phyloP scores from a whole-genome alignment of 306 rosid species.

The Cercis canadensis region DNA sequence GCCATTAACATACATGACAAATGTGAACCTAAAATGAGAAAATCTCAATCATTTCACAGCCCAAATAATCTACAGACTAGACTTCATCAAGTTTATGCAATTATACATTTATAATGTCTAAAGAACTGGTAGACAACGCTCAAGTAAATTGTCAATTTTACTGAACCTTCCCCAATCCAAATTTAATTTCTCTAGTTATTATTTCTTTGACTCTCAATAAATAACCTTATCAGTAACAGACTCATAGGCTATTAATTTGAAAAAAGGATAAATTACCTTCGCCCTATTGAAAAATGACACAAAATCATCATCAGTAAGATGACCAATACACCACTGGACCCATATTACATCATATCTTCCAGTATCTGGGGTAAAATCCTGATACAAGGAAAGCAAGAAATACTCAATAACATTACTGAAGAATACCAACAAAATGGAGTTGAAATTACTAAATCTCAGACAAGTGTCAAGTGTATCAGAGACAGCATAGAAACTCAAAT shows the following conservation, averaged over 20 bases:
- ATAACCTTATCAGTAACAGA: neutral
- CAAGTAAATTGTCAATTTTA: neutral
- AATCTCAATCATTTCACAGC: too few species aligned
- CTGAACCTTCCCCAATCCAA: neutral
- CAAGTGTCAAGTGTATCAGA: neutral
- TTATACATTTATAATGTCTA: too few species aligned
- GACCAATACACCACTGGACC: constrained; percentile 99
- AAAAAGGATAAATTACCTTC: constrained; percentile 57
- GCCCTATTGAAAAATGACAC: constrained; percentile 85
- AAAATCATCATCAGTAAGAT: constrained; percentile 95
- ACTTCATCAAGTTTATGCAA: too few species aligned
- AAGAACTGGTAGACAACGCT: neutral
- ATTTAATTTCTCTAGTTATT: neutral
- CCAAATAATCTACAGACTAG: too few species aligned
- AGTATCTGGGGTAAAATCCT: constrained; percentile 88
- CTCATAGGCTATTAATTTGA: constrained; percentile 14
- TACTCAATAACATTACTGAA: constrained; percentile 28
- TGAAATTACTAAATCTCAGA: constrained; percentile 11
- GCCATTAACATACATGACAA: too few species aligned
- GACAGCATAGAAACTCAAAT: constrained; percentile 3
- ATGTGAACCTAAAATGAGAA: too few species aligned
- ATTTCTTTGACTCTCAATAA: too few species aligned
- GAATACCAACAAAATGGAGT: neutral
- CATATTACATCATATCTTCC: constrained; percentile 95
- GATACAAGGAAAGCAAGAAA: constrained; percentile 38